A percentile compares a stretch with the other conserved stretches of the same genome.
Evolutionary conservation across 2,329 filamentous ascomycete species (phyloP).

Genomic region (Fonsecaea pedrosoi): DNA sequence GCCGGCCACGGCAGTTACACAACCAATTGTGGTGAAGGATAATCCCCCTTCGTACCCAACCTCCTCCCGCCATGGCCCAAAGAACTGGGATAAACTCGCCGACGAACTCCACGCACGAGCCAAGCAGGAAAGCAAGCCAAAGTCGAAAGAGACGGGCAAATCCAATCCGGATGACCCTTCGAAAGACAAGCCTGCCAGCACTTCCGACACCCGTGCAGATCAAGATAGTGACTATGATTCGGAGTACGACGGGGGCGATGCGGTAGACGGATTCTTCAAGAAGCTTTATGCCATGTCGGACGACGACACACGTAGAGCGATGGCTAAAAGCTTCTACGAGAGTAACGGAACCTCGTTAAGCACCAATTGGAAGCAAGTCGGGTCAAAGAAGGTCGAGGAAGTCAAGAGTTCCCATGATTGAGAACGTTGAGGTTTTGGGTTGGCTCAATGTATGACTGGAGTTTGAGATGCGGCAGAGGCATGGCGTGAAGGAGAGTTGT

Average conservation of each 20-base stretch:
- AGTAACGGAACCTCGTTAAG: constrained; percentile 92
- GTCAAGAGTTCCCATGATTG: constrained; percentile 34
- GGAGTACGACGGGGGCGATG: constrained; percentile 46
- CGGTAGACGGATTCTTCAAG: constrained; percentile 83
- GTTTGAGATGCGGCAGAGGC: not conserved
- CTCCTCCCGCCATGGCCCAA: constrained; percentile 80
- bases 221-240: constrained; percentile 54
- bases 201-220: constrained; percentile 51
- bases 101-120: constrained; percentile 55
- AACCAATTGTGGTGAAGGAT: constrained; percentile 33
- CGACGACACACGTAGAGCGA: constrained; percentile 83
- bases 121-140: constrained; percentile 42
- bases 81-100: constrained; percentile 88
- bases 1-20: constrained; percentile 33
- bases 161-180: constrained; percentile 50
- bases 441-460: not conserved
- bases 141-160: constrained; percentile 39
- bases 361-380: constrained; percentile 89
- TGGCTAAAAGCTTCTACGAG: constrained; percentile 97
- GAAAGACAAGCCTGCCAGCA: constrained; percentile 38
- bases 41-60: constrained; percentile 76
- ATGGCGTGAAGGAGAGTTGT: not conserved
- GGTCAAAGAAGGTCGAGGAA: constrained; percentile 69
- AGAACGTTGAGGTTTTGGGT: not conserved
- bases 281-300: constrained; percentile 78